phyloP scores from a whole-genome alignment of 2,329 filamentous ascomycete genomes.

The Fusarium pilosicola region DNA sequence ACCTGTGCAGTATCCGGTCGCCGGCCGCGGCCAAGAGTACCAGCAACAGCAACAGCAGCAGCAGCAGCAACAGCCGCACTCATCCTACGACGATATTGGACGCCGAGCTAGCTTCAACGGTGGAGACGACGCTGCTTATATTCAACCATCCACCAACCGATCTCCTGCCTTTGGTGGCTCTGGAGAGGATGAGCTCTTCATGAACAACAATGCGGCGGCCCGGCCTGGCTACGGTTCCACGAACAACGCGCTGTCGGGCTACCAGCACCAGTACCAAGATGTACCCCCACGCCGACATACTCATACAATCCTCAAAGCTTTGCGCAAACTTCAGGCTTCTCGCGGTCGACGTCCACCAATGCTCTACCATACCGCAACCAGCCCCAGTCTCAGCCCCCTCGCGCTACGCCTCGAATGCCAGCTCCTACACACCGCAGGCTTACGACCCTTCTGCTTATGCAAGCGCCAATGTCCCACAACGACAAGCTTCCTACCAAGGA shows the following conservation, averaged over 20 bases:
- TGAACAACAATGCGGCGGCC: conserved; percentile 57
- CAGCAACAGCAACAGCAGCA: conserved; percentile 48
- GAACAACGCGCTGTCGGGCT: conserved; percentile 59
- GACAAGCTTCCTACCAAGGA: conserved; percentile 62
- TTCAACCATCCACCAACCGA: conserved; percentile 48
- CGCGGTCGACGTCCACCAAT: conserved; percentile 63
- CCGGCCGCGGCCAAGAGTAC: conserved; percentile 49
- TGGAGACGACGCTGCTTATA: conserved; percentile 74
- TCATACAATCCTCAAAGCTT: conserved; percentile 80
- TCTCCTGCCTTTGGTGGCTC: conserved; percentile 36
- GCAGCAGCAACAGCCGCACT: conserved; percentile 47
- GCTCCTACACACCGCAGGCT: conserved; percentile 61
- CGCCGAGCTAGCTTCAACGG: conserved; percentile 79
- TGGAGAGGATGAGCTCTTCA: conserved; percentile 71
- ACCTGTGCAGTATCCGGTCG: conserved; percentile 70
- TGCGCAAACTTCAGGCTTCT: conserved; percentile 48
- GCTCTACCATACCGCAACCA: conserved; percentile 61
- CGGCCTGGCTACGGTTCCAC: conserved; percentile 55
- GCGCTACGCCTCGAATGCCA: conserved; percentile 51
- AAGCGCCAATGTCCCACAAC: conserved; percentile 57
- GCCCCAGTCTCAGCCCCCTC: conserved; percentile 47
- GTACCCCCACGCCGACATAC: conserved; percentile 58
- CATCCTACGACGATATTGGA: conserved; percentile 46
- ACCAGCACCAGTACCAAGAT: conserved; percentile 63
- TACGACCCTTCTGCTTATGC: conserved; percentile 72